These are phyloP conservation scores for Cytospora chrysosperma DNA, from an alignment of 2,329 filamentous ascomycete species.

Conservation along the genomic window DNA sequence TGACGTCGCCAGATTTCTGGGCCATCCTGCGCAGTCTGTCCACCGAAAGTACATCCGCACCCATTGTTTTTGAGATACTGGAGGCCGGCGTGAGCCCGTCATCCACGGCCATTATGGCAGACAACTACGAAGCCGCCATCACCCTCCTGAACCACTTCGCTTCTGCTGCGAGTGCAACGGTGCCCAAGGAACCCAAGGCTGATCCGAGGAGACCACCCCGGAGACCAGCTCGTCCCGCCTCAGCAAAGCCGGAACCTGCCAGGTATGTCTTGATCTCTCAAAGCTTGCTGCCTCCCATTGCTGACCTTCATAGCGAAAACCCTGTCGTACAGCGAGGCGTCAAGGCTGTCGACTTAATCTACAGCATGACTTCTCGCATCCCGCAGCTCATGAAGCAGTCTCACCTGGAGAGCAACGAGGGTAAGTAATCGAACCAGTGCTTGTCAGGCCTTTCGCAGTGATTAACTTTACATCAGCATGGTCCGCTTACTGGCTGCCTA, in stretches of 20 bases:
- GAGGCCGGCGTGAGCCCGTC: slow-evolving; percentile 71
- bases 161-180: slow-evolving; percentile 72
- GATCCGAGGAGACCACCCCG: slow-evolving; percentile 47
- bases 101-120: slow-evolving; percentile 83
- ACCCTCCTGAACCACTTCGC: slow-evolving; percentile 86
- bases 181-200: slow-evolving; percentile 65
- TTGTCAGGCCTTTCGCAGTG: neutral
- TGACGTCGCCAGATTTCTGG: slow-evolving; percentile 97
- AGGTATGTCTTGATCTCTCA: slow-evolving; percentile 46
- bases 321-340: slow-evolving; percentile 74
- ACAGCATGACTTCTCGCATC: slow-evolving; percentile 77
- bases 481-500: slow-evolving; percentile 96
- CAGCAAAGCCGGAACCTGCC: slow-evolving; percentile 51
- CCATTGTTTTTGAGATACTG: slow-evolving; percentile 82
- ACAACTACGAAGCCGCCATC: slow-evolving; percentile 92
- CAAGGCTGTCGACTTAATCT: slow-evolving; percentile 78
- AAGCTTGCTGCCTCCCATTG: slow-evolving; percentile 26
- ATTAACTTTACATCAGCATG: slow-evolving; percentile 61
- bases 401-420: slow-evolving; percentile 83
- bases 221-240: slow-evolving; percentile 34
- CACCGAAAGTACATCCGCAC: slow-evolving; percentile 65
- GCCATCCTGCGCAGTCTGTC: slow-evolving; percentile 78
- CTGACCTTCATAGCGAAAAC: slow-evolving; percentile 55
- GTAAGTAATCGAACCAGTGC: slow-evolving; percentile 42
- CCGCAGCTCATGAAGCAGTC: slow-evolving; percentile 88